Conservation (phyloP, 2,329 filamentous ascomycete species). For the Neurospora sp. region DNA sequence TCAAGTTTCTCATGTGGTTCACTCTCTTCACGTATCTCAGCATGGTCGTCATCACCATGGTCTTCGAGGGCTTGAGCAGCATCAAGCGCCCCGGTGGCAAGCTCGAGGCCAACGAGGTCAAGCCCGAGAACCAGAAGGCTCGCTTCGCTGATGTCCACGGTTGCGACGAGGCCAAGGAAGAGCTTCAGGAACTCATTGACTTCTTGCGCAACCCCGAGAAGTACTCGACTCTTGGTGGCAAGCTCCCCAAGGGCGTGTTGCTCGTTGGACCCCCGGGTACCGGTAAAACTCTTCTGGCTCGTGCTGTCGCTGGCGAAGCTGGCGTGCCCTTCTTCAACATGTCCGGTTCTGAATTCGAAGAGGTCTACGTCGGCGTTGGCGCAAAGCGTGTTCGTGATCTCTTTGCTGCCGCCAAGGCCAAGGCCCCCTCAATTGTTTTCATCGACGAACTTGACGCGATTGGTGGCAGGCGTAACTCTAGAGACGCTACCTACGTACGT, state of each 20-base stretch:
- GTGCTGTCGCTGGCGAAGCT: conserved; percentile 91
- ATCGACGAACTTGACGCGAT: conserved; percentile 91
- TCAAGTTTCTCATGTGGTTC: conserved; percentile 77
- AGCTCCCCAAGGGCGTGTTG: conserved; percentile 92
- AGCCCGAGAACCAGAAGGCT: conserved; percentile 84
- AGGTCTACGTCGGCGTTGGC: conserved; percentile 87
- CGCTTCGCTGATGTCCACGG: conserved; percentile 92
- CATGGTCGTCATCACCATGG: conserved; percentile 67
- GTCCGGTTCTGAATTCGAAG: conserved; percentile 97
- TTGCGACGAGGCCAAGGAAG: conserved; percentile 96
- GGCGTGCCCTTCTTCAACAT: conserved; percentile 99
- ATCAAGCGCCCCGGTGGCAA: conserved; percentile 68
- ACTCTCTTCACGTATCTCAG: conserved; percentile 68
- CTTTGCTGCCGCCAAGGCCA: conserved; percentile 25
- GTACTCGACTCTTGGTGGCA: conserved; percentile 89
- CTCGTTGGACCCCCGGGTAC: conserved; percentile 93
- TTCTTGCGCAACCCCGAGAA: conserved; percentile 89
- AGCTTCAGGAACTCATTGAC: conserved; percentile 92
- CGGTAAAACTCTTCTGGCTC: conserved; percentile 90
- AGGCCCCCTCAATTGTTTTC: conserved; percentile 53
- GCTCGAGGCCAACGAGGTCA: conserved; percentile 68
- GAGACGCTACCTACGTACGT: conserved; percentile 90
- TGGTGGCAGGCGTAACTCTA: conserved; percentile 83
- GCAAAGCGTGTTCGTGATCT: conserved; percentile 68
- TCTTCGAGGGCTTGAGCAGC: conserved; percentile 71